phyloP scores from a whole-genome alignment of 257 asterid genomes.

The Capsicum rhomboideum region DNA sequence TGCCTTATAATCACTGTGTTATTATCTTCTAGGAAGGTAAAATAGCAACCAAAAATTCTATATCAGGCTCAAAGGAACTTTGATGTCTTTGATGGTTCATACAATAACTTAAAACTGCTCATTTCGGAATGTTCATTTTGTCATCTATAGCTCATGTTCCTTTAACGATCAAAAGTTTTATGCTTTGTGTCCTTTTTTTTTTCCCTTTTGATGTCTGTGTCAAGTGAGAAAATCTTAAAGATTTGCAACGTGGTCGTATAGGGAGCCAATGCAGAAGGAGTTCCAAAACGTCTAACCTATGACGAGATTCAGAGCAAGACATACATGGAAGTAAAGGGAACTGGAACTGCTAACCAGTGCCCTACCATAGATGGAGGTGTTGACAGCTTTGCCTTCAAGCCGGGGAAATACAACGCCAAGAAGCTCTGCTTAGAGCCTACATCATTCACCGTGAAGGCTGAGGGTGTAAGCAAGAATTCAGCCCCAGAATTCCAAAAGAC shows the following conservation, averaged over 20 bases:
- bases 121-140: neutral
- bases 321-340: constrained; percentile 86
- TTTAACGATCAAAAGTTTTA: neutral
- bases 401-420: constrained; percentile 86
- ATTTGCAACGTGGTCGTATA: neutral
- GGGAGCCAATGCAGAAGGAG: constrained; percentile 95
- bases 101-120: neutral
- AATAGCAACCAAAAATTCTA: neutral
- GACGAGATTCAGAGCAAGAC: constrained; percentile 96
- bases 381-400: constrained; percentile 58
- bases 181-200: no score
- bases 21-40: neutral
- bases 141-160: neutral
- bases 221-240: neutral
- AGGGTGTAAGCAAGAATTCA: constrained; percentile 69
- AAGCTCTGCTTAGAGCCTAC: constrained; percentile 95
- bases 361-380: constrained; percentile 90
- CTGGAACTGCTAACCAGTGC: constrained; percentile 98
- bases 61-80: neutral
- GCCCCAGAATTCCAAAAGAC: constrained; percentile 85
- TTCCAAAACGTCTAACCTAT: constrained; percentile 68
- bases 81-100: neutral
- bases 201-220: neutral
- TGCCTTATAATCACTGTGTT: neutral
- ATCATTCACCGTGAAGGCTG: constrained; percentile 95